A percentile compares a stretch with the other conserved stretches of the same genome.
Conservation (phyloP, 2,329 filamentous ascomycete genomes). For the Exophiala viscosa region DNA sequence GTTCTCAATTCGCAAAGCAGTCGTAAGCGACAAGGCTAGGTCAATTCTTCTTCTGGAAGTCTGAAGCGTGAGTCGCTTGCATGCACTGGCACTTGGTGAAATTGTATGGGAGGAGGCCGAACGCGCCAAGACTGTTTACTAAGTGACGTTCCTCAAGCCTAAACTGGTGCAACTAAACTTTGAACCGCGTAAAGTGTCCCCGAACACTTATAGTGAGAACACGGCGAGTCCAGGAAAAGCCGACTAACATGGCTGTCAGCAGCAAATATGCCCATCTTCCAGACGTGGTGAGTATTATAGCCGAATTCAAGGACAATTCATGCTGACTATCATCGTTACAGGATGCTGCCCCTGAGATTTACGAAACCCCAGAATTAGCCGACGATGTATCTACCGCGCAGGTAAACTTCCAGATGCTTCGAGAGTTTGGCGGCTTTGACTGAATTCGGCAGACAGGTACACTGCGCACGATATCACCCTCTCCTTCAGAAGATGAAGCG, state of each 20-base stretch:
- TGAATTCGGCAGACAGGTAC: slow-evolving; percentile 46
- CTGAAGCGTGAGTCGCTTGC: no score
- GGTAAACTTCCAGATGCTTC: slow-evolving; percentile 43
- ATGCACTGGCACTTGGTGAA: no score
- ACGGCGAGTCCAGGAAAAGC: background rate
- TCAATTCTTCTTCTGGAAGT: no score
- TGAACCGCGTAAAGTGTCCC: no score
- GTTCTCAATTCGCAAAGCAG: no score
- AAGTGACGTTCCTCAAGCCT: no score
- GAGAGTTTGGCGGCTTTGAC: background rate
- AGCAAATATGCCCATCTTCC: slow-evolving; percentile 79
- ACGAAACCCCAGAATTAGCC: slow-evolving; percentile 90
- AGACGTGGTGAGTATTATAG: slow-evolving; percentile 58
- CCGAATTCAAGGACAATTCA: slow-evolving; percentile 25
- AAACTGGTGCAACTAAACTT: no score
- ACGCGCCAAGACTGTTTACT: no score
- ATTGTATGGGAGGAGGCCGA: no score
- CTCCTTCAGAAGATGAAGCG: slow-evolving; percentile 51
- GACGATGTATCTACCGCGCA: slow-evolving; percentile 84
- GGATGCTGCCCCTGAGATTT: slow-evolving; percentile 91
- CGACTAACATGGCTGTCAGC: slow-evolving; percentile 62
- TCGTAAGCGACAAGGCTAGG: no score
- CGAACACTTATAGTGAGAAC: no score
- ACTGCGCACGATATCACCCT: slow-evolving; percentile 54
- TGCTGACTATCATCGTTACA: slow-evolving; percentile 35